Base-by-base conservation (phyloP, 805 yeast genomes). In the Starmerella apis region DNA sequence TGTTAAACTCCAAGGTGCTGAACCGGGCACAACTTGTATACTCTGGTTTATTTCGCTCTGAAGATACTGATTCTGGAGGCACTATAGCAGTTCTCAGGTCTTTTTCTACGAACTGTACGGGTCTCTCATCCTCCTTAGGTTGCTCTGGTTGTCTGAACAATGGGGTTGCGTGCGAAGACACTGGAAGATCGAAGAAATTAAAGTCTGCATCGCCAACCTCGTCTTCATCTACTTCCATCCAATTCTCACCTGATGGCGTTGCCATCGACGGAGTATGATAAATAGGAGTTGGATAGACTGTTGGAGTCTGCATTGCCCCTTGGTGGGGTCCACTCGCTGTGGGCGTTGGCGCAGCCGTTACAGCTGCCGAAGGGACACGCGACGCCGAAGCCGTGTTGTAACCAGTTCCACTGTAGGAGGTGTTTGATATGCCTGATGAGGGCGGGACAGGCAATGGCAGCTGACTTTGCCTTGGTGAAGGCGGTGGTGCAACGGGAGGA, bases 1-100 rank as follows among this genome's bases (percentile, higher is more conserved):
- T 80, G 48, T 86, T 82, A 18, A 81, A 74, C 0, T 75, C 73
- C 37, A 87, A 69, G 0, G 95, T 94, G 0, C 95, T 84, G 65
- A 86, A 88, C 0, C 81, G 78, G 38, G 95, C 84, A 50, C 68
- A 75, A 46, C 64, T 68, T 45, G 18, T n/a, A 22, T 20, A 30
- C 10, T 28, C 10, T 3, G 44, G 33, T 16, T 20, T 36, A 4
- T 4, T 20, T 11, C 11, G 25, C 14, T 36, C 22, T 18, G 25
- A 25, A 9, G 25, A 36, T 5, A 22, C 22, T 18, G 22, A 8
- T 16, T 3, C 14, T 13, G 37, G 22, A 18, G 37, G 22, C 22
- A 10, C 43, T 2, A 24, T 25, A 13, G 22, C 31, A n/a, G 19
- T 5, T 6, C 25, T 20, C 18, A 19, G 31, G 27, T 24, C 31